Base-by-base conservation (phyloP, 305 asterid species). In the Withania somnifera region DNA sequence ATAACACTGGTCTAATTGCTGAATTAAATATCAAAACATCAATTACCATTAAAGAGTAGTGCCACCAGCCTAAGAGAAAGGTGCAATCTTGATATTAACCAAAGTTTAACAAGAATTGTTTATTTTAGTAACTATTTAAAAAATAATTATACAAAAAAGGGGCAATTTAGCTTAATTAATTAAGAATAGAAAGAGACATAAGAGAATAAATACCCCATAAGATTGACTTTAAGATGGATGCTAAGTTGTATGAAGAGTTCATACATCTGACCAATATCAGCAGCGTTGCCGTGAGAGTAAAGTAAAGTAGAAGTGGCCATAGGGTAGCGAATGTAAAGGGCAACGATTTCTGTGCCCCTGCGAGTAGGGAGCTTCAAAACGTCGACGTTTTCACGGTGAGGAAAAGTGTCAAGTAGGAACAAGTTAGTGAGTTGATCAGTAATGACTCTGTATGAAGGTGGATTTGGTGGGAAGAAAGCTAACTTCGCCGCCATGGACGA, bases 401-500 rank as follows among this genome's bases (percentile, higher is more conserved):
- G 94, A 61, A 92, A 91, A 64, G 94, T 96, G 85, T 92, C 90
- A 71, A 95, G 85, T 82, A 93, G 91, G 85, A 91, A 83, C 84
- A 95, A 83, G 64, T 93, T 93, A 58, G 93, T 91, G 53, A 90
- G 82, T 42, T 86, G 90, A 77, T 92, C 97, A 13, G 83, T 91
- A 61, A 86, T 60, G 8, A 93, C 63, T 90, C 88, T 93, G 91
- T 95, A 95, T 17, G 92, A 90, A 11, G 99, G 95, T 50, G 99
- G 99, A 82, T 86, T 89, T 26, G 99, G 99, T 11, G 99, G 99
- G 84, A 95, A 95, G 82, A 93, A 95, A 30, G 99, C 99, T 83
- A 95, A 86, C 89, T 92, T 95, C 78, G 99, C 99, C 57, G 99
- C 99, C 99, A 95, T 92, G 68, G 98, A 93, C 79, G 99, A 95